phyloP scores from a whole-genome alignment of 192 early-diverging fungal species.

The Paraglomus occultum region DNA sequence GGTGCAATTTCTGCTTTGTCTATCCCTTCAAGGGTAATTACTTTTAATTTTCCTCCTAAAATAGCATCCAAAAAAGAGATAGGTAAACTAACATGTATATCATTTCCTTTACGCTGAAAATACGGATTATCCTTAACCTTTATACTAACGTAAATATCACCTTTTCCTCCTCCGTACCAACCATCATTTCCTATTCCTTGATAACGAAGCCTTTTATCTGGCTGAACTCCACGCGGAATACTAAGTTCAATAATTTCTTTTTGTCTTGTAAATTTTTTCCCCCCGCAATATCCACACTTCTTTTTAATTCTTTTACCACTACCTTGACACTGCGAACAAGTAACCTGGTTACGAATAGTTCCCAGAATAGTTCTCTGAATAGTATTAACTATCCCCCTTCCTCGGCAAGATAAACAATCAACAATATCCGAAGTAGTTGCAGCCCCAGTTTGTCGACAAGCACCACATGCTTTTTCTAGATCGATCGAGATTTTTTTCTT shows the following conservation, averaged over 20 bases:
- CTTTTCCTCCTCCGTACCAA: background rate
- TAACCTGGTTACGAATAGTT: background rate
- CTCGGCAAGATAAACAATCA: background rate
- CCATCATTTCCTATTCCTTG: conserved; percentile 9
- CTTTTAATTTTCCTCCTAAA: background rate
- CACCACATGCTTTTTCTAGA: background rate
- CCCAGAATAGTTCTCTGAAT: background rate
- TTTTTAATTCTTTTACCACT: background rate
- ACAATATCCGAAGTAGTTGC: background rate
- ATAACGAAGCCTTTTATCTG: background rate
- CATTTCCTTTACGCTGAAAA: conserved; percentile 4
- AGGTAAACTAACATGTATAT: conserved; percentile 11
- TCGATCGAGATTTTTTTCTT: background rate
- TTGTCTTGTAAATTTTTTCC: background rate
- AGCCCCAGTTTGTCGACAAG: conserved; percentile 11
- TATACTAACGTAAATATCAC: background rate
- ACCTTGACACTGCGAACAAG: background rate
- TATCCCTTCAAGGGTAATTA: background rate
- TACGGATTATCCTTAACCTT: background rate
- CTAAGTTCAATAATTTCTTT: background rate
- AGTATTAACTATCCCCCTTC: background rate
- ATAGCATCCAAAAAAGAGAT: conserved; percentile 14
- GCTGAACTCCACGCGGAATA: background rate
- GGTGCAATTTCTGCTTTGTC: background rate
- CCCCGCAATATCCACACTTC: background rate